These are phyloP conservation scores for Ustilago sp. DNA, from an alignment of 1,284 basidiomycete genomes.

Conservation along the genomic window DNA sequence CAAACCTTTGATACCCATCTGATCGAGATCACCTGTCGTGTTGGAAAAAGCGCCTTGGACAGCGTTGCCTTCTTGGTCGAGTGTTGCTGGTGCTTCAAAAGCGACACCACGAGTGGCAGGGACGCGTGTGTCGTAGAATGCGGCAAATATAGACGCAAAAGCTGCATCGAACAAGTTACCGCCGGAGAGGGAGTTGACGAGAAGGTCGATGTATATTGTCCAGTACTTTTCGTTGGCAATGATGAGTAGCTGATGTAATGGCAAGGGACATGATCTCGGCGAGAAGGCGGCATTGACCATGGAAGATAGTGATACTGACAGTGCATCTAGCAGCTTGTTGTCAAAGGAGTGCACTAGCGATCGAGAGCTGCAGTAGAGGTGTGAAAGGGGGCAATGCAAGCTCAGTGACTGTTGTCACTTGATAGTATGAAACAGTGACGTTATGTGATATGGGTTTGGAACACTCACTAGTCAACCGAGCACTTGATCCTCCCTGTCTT, in stretches of 20 bases:
- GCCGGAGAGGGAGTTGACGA: conserved; percentile 59
- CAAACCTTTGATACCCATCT: conserved; percentile 58
- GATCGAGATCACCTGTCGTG: conserved; percentile 41
- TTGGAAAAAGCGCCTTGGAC: conserved; percentile 43
- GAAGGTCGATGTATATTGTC: conserved; percentile 61
- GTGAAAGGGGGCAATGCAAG: background rate
- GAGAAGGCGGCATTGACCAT: conserved; percentile 50
- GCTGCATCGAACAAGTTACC: conserved; percentile 64
- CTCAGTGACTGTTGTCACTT: too few species aligned
- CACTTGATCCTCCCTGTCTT: conserved; percentile 50
- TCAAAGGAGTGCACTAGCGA: conserved; percentile 48
- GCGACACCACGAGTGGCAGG: conserved; percentile 58
- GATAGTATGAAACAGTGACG: background rate
- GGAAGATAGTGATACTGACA: conserved; percentile 45
- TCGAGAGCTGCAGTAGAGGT: conserved; percentile 24
- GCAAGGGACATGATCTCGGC: conserved; percentile 45
- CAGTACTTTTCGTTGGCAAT: conserved; percentile 61
- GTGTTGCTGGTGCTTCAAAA: conserved; percentile 51
- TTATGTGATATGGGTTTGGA: background rate
- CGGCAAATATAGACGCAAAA: conserved; percentile 60
- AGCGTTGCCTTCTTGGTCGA: conserved; percentile 40
- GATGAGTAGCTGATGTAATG: conserved; percentile 53
- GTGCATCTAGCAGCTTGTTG: conserved; percentile 36
- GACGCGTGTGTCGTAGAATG: conserved; percentile 58
- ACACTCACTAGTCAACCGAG: conserved; percentile 47